A percentile compares a stretch with the other conserved stretches of the same genome.
These are phyloP conservation scores for Cornus kousa DNA, from an alignment of 148 eudicot species.

Conservation along the genomic window DNA sequence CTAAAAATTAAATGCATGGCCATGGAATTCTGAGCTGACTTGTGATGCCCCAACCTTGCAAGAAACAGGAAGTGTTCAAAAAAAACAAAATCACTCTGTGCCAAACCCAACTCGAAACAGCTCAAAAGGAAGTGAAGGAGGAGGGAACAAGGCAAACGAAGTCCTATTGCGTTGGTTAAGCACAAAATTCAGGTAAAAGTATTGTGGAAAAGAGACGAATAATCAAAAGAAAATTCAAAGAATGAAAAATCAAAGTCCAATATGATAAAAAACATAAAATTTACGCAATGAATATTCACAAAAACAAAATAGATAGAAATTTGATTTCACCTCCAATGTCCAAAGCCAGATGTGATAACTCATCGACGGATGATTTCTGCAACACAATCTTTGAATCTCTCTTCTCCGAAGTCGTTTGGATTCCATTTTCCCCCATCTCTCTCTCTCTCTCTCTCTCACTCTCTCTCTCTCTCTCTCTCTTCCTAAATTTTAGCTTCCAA, in stretches of 20 bases:
- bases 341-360: constrained; percentile 56
- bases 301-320: background rate
- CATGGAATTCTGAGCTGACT: background rate
- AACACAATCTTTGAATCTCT: constrained; percentile 11
- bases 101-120: background rate
- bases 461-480: background rate
- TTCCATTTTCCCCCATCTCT: constrained; percentile 13
- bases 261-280: background rate
- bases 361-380: constrained; percentile 31
- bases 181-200: too few species aligned
- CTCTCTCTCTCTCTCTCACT: background rate
- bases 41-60: background rate
- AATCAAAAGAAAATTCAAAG: background rate
- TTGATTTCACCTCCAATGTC: constrained; percentile 80
- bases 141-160: background rate
- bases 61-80: background rate
- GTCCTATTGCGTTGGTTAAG: background rate
- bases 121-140: background rate
- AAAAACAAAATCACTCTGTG: too few species aligned
- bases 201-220: background rate
- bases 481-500: too few species aligned
- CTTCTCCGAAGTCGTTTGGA: constrained; percentile 1
- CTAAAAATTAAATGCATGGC: background rate
- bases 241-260: background rate
- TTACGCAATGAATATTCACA: background rate